Evolutionary conservation across 768 basidiomycete species (phyloP), one percentile per base, ranked within the genome.

Genomic region (Lentinula sp.): DNA sequence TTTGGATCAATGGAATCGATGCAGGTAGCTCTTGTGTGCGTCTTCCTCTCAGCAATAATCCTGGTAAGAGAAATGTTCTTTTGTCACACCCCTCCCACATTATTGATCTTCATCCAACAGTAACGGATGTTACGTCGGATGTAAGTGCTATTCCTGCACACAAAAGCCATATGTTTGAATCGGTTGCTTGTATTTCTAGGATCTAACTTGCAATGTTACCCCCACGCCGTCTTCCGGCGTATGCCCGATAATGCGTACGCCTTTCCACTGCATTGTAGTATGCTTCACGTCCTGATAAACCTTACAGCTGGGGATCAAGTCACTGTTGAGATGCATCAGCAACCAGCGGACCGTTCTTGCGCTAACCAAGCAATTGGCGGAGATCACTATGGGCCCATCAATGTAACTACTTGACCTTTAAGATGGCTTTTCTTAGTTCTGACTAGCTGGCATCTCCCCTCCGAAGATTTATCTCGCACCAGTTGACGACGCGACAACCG

Each of bases 321-420:
- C 49, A 78, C 79, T 15, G 81, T 82, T 18, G 81, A 84, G 68
- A 82, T 82, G 81, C 80, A 83, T 65, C 78, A 79, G 66, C 80
- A 82, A 67, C 78, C 78, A 4, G 72, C 70, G 41, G 74, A 80
- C 52, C 76, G 81, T 41, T 72, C 72, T 3, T 84, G 81, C 63
- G 66, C 71, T 6, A 76, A 71, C 59, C 74, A 82, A 63, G 81
- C 80, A 10, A 82, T 83, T 62, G 81, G 81, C 20, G 81, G 81
- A 16, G 73, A 76, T 54, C 81, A 84, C 66, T 80, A 74, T 62
- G 82, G 82, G 3, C 81, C 81, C 46, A 74, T 80, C 56, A 73
- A 72, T 56, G 74, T 74, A 41, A 51, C 18, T 43, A 13, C 9
- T 12, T 49, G 43, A 53, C 36, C 20, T 54, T 4, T 18, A 8